These are phyloP conservation scores for Talaromyces sp. DNA, from an alignment of 2,329 filamentous ascomycete species.

Conservation along the genomic window DNA sequence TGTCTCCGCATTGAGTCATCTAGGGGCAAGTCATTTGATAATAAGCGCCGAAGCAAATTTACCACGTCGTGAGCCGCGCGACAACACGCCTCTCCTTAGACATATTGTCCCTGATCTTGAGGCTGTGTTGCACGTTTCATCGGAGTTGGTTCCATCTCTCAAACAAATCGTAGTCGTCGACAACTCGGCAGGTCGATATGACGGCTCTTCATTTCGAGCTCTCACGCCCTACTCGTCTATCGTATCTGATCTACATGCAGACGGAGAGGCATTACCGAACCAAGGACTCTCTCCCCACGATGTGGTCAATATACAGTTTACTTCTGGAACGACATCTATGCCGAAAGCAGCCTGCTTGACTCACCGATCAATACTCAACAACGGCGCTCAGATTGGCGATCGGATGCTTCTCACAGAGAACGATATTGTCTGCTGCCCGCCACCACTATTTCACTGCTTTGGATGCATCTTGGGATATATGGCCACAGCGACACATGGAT, in stretches of 20 bases:
- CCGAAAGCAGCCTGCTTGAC: constrained; percentile 90
- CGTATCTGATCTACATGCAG: constrained; percentile 42
- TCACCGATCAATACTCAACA: constrained; percentile 87
- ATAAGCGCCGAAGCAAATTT: constrained; percentile 86
- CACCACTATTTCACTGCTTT: constrained; percentile 68
- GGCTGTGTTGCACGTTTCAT: constrained; percentile 45
- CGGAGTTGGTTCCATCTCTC: constrained; percentile 64
- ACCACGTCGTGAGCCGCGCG: constrained; percentile 60
- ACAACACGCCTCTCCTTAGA: constrained; percentile 57
- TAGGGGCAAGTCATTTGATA: constrained; percentile 70
- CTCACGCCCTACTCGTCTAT: constrained; percentile 50
- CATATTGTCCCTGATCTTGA: constrained; percentile 51
- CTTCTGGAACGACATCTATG: constrained; percentile 84
- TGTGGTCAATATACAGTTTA: constrained; percentile 93
- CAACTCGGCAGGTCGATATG: constrained; percentile 62
- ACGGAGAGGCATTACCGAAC: constrained; percentile 43
- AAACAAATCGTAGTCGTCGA: constrained; percentile 71
- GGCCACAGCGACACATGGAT: constrained; percentile 81
- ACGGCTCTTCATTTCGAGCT: constrained; percentile 41
- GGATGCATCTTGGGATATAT: constrained; percentile 91
- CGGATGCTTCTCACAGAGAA: constrained; percentile 73
- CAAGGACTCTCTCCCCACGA: constrained; percentile 59
- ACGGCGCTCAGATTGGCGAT: constrained; percentile 77
- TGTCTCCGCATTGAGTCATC: constrained; percentile 70
- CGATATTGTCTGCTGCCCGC: constrained; percentile 67